Percentiles rank a stretch among this genome's conserved stretches.
Conservation (phyloP, 805 yeast species). For the Cyberlindnera amylophila region DNA sequence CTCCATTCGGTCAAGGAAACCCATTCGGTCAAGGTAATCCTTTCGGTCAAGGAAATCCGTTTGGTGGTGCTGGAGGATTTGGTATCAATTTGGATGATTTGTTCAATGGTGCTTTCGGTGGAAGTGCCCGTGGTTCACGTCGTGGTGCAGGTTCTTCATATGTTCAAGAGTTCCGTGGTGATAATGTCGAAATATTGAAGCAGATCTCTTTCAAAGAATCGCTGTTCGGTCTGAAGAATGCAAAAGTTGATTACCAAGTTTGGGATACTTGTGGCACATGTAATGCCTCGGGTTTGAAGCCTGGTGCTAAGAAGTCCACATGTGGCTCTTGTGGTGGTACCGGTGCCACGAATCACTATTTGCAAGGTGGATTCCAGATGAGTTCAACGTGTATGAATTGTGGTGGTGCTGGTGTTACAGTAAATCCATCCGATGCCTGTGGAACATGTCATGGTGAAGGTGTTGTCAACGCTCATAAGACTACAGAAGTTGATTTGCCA, state of each 20-base stretch:
- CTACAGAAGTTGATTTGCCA: constrained; percentile 82
- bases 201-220: constrained; percentile 81
- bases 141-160: constrained; percentile 31
- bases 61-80: constrained; percentile 30
- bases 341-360: constrained; percentile 80
- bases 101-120: constrained; percentile 39
- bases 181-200: constrained; percentile 76
- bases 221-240: constrained; percentile 67
- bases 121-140: constrained; percentile 13
- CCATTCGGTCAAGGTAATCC: constrained; percentile 43
- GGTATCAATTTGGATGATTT: constrained; percentile 56
- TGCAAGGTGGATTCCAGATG: constrained; percentile 95
- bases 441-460: constrained; percentile 86
- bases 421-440: constrained; percentile 70
- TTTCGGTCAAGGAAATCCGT: constrained; percentile 44
- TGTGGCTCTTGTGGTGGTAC: constrained; percentile 91
- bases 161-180: constrained; percentile 82
- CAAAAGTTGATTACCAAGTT: constrained; percentile 64
- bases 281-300: constrained; percentile 79
- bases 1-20: constrained; percentile 46
- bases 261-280: constrained; percentile 77
- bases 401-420: constrained; percentile 81
- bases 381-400: constrained; percentile 87
- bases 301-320: constrained; percentile 67
- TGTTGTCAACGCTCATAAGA: constrained; percentile 59